These are phyloP conservation scores for Lasiodiplodia citricola DNA, from an alignment of 2,329 filamentous ascomycete species.

Conservation along the genomic window DNA sequence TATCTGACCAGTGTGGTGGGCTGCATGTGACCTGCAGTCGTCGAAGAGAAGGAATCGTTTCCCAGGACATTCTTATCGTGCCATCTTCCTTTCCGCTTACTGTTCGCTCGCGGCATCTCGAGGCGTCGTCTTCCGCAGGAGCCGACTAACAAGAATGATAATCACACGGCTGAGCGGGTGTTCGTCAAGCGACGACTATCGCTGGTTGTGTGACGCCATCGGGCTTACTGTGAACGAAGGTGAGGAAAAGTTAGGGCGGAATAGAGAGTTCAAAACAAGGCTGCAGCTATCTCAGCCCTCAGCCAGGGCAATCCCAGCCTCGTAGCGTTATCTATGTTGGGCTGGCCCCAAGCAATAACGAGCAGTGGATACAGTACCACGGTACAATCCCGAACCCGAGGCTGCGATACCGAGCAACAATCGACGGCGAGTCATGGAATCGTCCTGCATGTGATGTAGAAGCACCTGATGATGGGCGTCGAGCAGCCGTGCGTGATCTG, in stretches of 20 bases:
- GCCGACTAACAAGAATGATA: not conserved
- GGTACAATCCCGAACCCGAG: not conserved
- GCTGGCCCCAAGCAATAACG: not conserved
- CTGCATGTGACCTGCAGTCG: not conserved
- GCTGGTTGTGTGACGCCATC: not conserved
- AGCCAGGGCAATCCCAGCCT: not conserved
- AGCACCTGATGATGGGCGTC: no score
- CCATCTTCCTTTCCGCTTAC: no score
- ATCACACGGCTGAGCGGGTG: not conserved
- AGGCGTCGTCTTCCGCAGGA: not conserved
- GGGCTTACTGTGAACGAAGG: not conserved
- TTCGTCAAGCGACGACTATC: not conserved
- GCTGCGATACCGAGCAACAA: not conserved
- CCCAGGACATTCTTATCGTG: not conserved
- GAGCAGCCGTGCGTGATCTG: not conserved
- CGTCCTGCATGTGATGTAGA: not conserved
- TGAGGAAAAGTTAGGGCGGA: not conserved
- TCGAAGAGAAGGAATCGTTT: not conserved
- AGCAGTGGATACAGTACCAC: not conserved
- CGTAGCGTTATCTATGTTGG: slow-evolving; percentile 12
- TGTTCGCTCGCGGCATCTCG: not conserved
- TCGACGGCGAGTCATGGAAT: not conserved
- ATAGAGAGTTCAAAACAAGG: not conserved
- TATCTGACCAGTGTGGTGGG: not conserved
- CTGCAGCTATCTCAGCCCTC: no score